A percentile compares a stretch with the other conserved stretches of the same genome.
These are phyloP conservation scores for Boletus subparvulus DNA, from an alignment of 768 basidiomycete species.

Conservation along the genomic window DNA sequence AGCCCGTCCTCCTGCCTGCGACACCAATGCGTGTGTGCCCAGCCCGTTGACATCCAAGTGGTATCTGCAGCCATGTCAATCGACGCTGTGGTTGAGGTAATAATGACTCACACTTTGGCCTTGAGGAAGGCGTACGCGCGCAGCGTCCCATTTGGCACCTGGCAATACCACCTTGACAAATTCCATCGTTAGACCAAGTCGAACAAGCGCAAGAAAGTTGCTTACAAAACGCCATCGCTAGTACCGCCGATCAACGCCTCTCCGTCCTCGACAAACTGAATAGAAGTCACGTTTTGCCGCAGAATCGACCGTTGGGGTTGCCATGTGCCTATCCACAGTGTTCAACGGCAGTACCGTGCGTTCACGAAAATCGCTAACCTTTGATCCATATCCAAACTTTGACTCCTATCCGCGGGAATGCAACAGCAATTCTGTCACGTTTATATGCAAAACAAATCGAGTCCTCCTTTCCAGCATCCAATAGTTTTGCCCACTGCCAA, in stretches of 20 bases:
- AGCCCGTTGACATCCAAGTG: slow-evolving; percentile 52
- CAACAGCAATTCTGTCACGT: slow-evolving; percentile 60
- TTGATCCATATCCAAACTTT: slow-evolving; percentile 64
- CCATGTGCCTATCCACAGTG: slow-evolving; percentile 51
- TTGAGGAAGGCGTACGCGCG: slow-evolving; percentile 59
- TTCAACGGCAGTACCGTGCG: not conserved
- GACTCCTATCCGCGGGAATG: slow-evolving; percentile 57
- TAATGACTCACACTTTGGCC: slow-evolving; percentile 51
- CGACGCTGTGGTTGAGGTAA: not conserved
- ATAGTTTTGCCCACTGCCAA: slow-evolving; percentile 58
- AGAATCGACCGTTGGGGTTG: slow-evolving; percentile 61
- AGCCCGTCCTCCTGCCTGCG: slow-evolving; percentile 49
- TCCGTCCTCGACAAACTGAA: slow-evolving; percentile 64
- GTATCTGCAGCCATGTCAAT: slow-evolving; percentile 38
- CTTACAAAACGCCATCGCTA: slow-evolving; percentile 66
- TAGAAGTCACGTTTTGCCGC: slow-evolving; percentile 61
- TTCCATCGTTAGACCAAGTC: slow-evolving; percentile 9
- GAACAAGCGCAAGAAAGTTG: not conserved
- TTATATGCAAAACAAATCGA: slow-evolving; percentile 53
- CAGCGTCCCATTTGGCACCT: slow-evolving; percentile 64
- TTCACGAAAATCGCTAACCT: slow-evolving; percentile 36
- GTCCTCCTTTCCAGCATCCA: slow-evolving; percentile 49
- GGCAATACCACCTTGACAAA: slow-evolving; percentile 59
- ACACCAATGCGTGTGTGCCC: slow-evolving; percentile 53
- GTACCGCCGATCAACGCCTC: slow-evolving; percentile 67